Base-by-base conservation (phyloP, 441 rosid species). In the Populus hybrid region DNA sequence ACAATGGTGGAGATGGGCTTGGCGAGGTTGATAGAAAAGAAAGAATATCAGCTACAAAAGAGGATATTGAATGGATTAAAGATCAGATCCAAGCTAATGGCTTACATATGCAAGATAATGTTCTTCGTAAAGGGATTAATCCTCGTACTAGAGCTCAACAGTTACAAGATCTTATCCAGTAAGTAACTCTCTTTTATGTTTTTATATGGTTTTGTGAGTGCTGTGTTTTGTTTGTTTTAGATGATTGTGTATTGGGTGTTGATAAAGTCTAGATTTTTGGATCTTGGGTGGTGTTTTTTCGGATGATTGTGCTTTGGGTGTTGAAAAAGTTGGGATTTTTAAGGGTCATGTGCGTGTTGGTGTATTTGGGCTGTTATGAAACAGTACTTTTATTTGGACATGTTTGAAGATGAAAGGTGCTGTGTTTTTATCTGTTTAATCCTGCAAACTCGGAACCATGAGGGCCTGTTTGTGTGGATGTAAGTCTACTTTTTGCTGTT, bases 91-190 rank as follows among this genome's bases (percentile, higher is more conserved):
- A 85, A 74, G 80, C 63, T 32, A 95, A 95, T 61, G 99, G 99
- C 20, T 81, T 95, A 80, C 99, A 86, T 78, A 92, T 95, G 99
- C 94, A 85, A 77, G 91, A 89, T 18, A 95, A 92, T 85, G 94
- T 92, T 79, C 91, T 95, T 14, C 88, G 99, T 6, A 95, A 95
- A 78, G 99, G 98, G 69, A 95, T 95, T 32, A 95, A 93, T 80
- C 99, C 99, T 38, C 94, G 99, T 63, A 87, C 99, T 35, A 84
- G 99, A 66, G 97, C 88, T 80, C 97, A 92, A 79, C 99, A 95
- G 78, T 90, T 95, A 64, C 82, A 87, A 70, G 98, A 95, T 92
- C 98, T 95, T 67, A 75, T 70, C 23, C 88, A 89, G 99, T 95
- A 84, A 85, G 79, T 30, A 9, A 68, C 10, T 12, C 68, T 30